Percentiles rank a stretch among this genome's conserved stretches.
Evolutionary conservation across 2,329 filamentous ascomycete genomes (phyloP).

Genomic region (Trichoderma hamatum): DNA sequence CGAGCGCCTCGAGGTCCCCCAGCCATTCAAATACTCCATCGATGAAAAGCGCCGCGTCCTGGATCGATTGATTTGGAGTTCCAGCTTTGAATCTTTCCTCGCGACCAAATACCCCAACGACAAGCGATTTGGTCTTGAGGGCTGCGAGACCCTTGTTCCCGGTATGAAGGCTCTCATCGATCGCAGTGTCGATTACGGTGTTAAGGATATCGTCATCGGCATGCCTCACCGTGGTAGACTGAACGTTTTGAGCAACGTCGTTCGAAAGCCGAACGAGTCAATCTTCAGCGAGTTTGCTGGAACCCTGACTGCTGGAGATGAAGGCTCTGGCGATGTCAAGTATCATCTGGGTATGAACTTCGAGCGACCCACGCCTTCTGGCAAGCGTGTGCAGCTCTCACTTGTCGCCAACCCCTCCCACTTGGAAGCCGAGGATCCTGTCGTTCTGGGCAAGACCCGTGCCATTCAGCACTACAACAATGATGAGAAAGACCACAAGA

Average conservation of each 20-base stretch:
- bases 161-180: conserved; percentile 99
- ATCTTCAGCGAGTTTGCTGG: conserved; percentile 99
- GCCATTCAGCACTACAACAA: conserved; percentile 99
- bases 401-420: conserved; percentile 98
- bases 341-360: conserved; percentile 99
- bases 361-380: conserved; percentile 94
- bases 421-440: conserved; percentile 95
- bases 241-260: conserved; percentile 97
- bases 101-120: conserved; percentile 99
- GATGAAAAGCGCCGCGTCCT: conserved; percentile 98
- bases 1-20: conserved; percentile 89
- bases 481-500: conserved; percentile 84
- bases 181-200: conserved; percentile 95
- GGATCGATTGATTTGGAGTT: conserved; percentile 97
- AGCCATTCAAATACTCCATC: conserved; percentile 94
- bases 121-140: conserved; percentile 98
- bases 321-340: conserved; percentile 98
- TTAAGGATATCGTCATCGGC: conserved; percentile 99
- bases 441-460: conserved; percentile 95
- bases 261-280: conserved; percentile 98
- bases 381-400: conserved; percentile 98
- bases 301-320: conserved; percentile 81
- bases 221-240: conserved; percentile 99
- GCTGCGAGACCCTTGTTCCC: conserved; percentile 93
- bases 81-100: conserved; percentile 93